Evolutionary conservation across 2,329 filamentous ascomycete genomes (phyloP), one percentile per base, ranked within the genome.

Genomic region (Ceratocystis lukuohia): DNA sequence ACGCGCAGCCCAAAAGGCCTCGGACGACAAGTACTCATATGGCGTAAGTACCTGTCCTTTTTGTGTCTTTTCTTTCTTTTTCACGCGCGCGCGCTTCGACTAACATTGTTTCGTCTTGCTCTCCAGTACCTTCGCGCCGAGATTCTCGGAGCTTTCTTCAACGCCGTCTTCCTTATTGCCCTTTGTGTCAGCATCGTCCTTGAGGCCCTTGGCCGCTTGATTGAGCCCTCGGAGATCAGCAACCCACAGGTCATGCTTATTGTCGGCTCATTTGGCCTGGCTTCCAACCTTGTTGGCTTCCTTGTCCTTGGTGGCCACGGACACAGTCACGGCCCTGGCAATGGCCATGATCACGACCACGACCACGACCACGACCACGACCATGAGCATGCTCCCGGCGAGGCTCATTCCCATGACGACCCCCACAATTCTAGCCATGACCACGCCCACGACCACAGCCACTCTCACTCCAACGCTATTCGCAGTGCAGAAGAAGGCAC

Each of bases 101-200:
- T 61, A 48, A 68, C 64, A 64, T 48, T 10, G 12, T 48, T 20
- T 20, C 8, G 28, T 37, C 20, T 50, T 10, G 10, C 37, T 7
- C 71, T 22, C 5, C 48, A 93, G 88, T 99, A 92, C 89, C 88
- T 97, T 80, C 90, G 94, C 71, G 94, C 94, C 45, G 94, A 99
- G 80, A 97, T 96, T 10, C 82, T 99, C 5, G 94, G 94, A 73
- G 94, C 94, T 61, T 87, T 97, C 71, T 90, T 97, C 77, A 99
- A 99, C 73, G 94, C 94, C 70, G 93, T 97, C 59, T 99, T 99
- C 79, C 82, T 99, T 57, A 94, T 99, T 73, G 94, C 94, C 6
- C 84, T 99, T 7, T 99, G 94, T 77, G 81, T 99, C 66, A 95
- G 93, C 63, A 99, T 99, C 76, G 89, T 97, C 73, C 86, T 99